phyloP scores from a whole-genome alignment of 352 stramenopile species.

The Globisporangium polare region DNA sequence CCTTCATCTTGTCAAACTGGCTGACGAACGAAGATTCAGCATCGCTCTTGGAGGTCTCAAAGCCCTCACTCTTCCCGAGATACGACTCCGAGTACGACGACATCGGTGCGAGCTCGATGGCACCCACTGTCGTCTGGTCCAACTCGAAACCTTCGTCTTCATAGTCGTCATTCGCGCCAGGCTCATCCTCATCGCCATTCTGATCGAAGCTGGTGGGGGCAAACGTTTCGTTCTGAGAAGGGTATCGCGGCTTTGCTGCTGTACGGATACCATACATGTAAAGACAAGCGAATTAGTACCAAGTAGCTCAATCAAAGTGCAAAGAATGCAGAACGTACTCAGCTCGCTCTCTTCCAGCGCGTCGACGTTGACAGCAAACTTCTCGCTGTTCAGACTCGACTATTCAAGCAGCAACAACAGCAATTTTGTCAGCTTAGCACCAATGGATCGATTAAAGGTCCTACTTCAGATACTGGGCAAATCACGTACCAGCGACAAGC shows the following conservation, averaged over 20 bases:
- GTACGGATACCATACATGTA: not conserved
- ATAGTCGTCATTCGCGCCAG: conserved; percentile 35
- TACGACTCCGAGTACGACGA: conserved; percentile 2
- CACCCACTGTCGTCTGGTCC: conserved; percentile 39
- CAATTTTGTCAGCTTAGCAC: not conserved
- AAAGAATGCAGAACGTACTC: conserved; percentile 21
- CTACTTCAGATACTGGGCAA: not conserved
- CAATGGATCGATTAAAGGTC: not conserved
- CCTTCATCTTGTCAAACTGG: conserved; percentile 41
- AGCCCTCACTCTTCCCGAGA: not conserved
- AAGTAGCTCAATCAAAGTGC: conserved; percentile 2
- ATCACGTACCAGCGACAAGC: conserved; percentile 44
- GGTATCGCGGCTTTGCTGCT: conserved; percentile 16
- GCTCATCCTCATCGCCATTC: conserved; percentile 16
- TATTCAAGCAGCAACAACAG: conserved; percentile 14
- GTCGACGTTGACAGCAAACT: conserved; percentile 64
- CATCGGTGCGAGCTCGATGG: conserved; percentile 1
- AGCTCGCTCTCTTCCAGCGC: conserved; percentile 45
- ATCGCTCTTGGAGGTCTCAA: conserved; percentile 10
- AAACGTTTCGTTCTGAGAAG: conserved; percentile 6
- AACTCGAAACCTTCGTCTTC: conserved; percentile 63
- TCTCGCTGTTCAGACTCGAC: conserved; percentile 74
- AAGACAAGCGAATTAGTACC: not conserved
- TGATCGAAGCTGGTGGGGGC: not conserved
- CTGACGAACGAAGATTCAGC: conserved; percentile 20